Evolutionary conservation across 441 rosid genomes (phyloP).

Genomic region (Biscutella laevigata): DNA sequence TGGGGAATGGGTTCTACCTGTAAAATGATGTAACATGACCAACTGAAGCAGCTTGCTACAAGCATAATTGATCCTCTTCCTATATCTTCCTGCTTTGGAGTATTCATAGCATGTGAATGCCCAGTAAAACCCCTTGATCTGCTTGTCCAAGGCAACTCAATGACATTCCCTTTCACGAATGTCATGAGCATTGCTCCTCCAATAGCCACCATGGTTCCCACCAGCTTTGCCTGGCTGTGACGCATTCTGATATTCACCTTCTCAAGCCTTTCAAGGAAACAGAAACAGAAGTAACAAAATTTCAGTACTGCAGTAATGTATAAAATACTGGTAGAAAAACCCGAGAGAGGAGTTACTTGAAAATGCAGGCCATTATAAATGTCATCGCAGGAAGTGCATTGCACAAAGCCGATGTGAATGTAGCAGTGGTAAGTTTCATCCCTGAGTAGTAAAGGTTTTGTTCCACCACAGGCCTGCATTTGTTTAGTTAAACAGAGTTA

Average conservation of each 20-base stretch:
- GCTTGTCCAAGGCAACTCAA: slow-evolving; percentile 47
- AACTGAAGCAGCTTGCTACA: slow-evolving; percentile 37
- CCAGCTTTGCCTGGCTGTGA: slow-evolving; percentile 51
- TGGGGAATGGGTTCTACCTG: slow-evolving; percentile 27
- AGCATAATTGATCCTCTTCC: slow-evolving; percentile 43
- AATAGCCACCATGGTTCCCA: slow-evolving; percentile 48
- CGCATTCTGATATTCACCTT: slow-evolving; percentile 30
- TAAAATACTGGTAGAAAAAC: not conserved
- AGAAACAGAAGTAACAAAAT: not conserved
- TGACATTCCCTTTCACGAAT: slow-evolving; percentile 33
- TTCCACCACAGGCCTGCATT: slow-evolving; percentile 52
- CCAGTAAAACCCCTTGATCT: slow-evolving; percentile 8
- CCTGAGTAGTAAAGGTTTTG: slow-evolving; percentile 59
- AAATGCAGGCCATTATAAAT: slow-evolving; percentile 52
- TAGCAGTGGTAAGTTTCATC: slow-evolving; percentile 54
- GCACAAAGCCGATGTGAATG: slow-evolving; percentile 51
- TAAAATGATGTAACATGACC: slow-evolving; percentile 45
- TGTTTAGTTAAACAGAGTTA: not conserved
- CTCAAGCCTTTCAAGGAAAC: slow-evolving; percentile 38
- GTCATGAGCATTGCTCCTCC: slow-evolving; percentile 76
- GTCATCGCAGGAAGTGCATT: slow-evolving; percentile 58
- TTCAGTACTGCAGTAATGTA: not conserved
- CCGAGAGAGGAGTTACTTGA: slow-evolving; percentile 26
- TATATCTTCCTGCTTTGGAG: slow-evolving; percentile 24
- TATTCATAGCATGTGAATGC: slow-evolving; percentile 14